Percentiles rank a stretch among this genome's conserved stretches.
Conservation (phyloP, 257 asterid species). For the Nicotiana tabacum region DNA sequence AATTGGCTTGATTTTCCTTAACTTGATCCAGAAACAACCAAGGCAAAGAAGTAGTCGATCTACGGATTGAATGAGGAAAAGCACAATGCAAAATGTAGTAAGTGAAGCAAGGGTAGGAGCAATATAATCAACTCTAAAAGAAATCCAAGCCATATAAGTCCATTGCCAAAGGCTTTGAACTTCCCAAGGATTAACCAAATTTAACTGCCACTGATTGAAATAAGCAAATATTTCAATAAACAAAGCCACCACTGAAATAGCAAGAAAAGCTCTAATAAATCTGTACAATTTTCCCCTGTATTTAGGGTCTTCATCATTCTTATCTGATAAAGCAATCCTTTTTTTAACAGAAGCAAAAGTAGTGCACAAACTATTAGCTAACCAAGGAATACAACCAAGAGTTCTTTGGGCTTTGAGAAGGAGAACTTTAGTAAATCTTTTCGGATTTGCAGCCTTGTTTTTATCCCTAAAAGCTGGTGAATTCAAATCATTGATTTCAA, state of each 20-base stretch:
- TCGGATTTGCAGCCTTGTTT: slow-evolving; percentile 54
- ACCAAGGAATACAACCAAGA: slow-evolving; percentile 59
- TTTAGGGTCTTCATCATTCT: slow-evolving; percentile 63
- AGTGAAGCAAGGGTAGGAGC: slow-evolving; percentile 55
- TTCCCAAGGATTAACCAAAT: slow-evolving; percentile 61
- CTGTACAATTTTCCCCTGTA: slow-evolving; percentile 60
- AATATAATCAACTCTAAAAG: slow-evolving; percentile 57
- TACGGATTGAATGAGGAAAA: slow-evolving; percentile 70
- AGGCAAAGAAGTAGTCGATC: slow-evolving; percentile 67
- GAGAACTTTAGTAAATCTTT: slow-evolving; percentile 62
- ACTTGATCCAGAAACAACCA: slow-evolving; percentile 81
- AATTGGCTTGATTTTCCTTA: slow-evolving; percentile 52
- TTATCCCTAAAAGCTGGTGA: slow-evolving; percentile 50
- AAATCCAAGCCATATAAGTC: slow-evolving; percentile 70
- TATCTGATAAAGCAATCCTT: slow-evolving; percentile 69
- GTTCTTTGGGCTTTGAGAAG: slow-evolving; percentile 58
- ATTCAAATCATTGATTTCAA: slow-evolving; percentile 36
- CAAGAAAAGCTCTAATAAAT: slow-evolving; percentile 67
- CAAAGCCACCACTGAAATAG: slow-evolving; percentile 56
- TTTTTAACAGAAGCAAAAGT: slow-evolving; percentile 47
- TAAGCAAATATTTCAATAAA: slow-evolving; percentile 58
- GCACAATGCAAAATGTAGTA: slow-evolving; percentile 64
- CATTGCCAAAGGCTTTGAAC: slow-evolving; percentile 60
- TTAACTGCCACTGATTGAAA: slow-evolving; percentile 65
- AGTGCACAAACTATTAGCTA: slow-evolving; percentile 28